Evolutionary conservation across 1,284 basidiomycete genomes (phyloP).

Genomic region (Termitomyces sp.): DNA sequence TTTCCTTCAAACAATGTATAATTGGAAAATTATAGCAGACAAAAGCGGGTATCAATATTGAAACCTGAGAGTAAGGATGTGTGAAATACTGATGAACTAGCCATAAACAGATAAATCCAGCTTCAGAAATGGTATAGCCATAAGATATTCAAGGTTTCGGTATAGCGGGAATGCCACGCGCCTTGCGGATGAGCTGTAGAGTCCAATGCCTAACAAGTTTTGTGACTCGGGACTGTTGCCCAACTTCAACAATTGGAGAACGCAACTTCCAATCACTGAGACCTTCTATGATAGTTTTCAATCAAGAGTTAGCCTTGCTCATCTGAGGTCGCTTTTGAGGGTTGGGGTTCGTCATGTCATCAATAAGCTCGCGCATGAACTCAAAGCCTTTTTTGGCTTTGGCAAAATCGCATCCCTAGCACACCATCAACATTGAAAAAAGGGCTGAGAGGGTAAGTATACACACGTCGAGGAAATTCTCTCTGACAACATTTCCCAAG

Average conservation of each 20-base stretch:
- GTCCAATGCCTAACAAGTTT: neutral
- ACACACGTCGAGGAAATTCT: slow-evolving; percentile 16
- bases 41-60: too few relatives aligned
- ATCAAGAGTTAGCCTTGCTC: neutral
- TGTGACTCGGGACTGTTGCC: neutral
- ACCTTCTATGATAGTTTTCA: neutral
- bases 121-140: neutral
- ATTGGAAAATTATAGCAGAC: too few relatives aligned
- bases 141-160: neutral
- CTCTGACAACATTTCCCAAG: slow-evolving; percentile 28
- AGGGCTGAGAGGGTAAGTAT: too few relatives aligned
- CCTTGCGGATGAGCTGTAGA: neutral
- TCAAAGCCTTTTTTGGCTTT: neutral
- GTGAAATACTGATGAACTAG: too few relatives aligned
- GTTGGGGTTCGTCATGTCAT: neutral
- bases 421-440: neutral
- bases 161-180: neutral
- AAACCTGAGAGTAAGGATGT: too few relatives aligned
- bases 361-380: neutral
- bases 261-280: neutral
- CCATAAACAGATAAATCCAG: neutral
- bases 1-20: too few relatives aligned
- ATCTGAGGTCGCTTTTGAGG: neutral
- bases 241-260: neutral
- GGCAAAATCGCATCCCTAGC: neutral